phyloP scores from a whole-genome alignment of 768 basidiomycete genomes.

The Cystofilobasidium ferigula region DNA sequence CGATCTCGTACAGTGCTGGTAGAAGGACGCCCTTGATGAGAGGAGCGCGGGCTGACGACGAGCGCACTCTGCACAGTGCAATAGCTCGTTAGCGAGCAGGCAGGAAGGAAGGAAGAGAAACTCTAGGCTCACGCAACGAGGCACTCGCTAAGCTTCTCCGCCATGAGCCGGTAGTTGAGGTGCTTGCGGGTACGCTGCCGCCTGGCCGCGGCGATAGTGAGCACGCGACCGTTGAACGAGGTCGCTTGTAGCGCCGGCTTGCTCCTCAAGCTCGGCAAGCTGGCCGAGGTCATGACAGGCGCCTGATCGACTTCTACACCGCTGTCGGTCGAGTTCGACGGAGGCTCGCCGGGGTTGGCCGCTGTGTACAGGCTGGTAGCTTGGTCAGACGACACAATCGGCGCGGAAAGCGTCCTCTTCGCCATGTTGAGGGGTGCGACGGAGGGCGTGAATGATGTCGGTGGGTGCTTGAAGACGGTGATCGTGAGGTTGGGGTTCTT shows the following conservation, averaged over 20 bases:
- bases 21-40: constrained; percentile 37
- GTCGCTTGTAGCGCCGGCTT: not conserved
- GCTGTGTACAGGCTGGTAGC: not conserved
- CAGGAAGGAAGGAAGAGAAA: not conserved
- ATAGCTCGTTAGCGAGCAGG: not conserved
- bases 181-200: not conserved
- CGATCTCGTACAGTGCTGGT: constrained; percentile 35
- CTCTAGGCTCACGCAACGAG: constrained; percentile 6
- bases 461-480: not conserved
- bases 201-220: not conserved
- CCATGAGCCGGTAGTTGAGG: constrained; percentile 5
- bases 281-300: not conserved
- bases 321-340: not conserved
- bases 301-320: not conserved
- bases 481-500: constrained; percentile 2
- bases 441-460: not conserved
- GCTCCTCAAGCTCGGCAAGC: not conserved
- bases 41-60: constrained; percentile 15
- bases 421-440: not conserved
- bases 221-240: not conserved
- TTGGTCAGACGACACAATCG: not conserved
- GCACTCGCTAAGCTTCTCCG: constrained; percentile 16
- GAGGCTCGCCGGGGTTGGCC: not conserved
- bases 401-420: not conserved
- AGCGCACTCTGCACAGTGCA: not conserved